Conservation (phyloP, 495 filamentous ascomycete genomes). For the Neurospora sp. region DNA sequence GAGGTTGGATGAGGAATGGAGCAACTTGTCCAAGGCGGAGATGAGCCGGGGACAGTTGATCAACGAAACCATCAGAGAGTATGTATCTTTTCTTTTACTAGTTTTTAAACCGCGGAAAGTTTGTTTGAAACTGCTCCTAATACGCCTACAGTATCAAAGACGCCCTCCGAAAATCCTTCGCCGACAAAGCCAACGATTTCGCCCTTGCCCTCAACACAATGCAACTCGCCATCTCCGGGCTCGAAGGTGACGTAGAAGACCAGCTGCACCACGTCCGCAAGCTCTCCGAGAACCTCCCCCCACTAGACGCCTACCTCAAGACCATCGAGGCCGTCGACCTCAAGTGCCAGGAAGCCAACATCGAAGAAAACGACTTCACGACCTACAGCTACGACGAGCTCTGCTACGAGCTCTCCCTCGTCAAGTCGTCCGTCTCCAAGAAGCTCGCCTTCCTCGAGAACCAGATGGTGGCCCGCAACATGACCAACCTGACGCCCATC, state of each 20-base stretch:
- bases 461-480: constrained; percentile 88
- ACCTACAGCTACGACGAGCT: constrained; percentile 96
- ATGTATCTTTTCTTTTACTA: constrained; percentile 16
- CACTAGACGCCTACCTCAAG: constrained; percentile 77
- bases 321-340: constrained; percentile 72
- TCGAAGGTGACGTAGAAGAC: constrained; percentile 93
- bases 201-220: constrained; percentile 88
- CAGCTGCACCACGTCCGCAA: constrained; percentile 76
- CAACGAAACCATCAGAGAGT: constrained; percentile 95
- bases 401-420: constrained; percentile 83
- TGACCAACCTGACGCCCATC: constrained; percentile 97
- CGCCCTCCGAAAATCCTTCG: constrained; percentile 78
- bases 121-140: not conserved
- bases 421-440: constrained; percentile 82
- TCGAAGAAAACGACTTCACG: constrained; percentile 98
- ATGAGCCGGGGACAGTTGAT: constrained; percentile 82
- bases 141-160: constrained; percentile 71
- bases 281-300: constrained; percentile 70
- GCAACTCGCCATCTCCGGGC: constrained; percentile 80
- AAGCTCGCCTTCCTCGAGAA: constrained; percentile 96
- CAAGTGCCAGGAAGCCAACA: constrained; percentile 92
- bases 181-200: constrained; percentile 95
- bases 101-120: not conserved
- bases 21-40: constrained; percentile 64
- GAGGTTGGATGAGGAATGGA: constrained; percentile 74